A percentile compares a stretch with the other conserved stretches of the same genome.
phyloP scores from a whole-genome alignment of 2,329 filamentous ascomycete species.

The Stachybotrys echinatus region DNA sequence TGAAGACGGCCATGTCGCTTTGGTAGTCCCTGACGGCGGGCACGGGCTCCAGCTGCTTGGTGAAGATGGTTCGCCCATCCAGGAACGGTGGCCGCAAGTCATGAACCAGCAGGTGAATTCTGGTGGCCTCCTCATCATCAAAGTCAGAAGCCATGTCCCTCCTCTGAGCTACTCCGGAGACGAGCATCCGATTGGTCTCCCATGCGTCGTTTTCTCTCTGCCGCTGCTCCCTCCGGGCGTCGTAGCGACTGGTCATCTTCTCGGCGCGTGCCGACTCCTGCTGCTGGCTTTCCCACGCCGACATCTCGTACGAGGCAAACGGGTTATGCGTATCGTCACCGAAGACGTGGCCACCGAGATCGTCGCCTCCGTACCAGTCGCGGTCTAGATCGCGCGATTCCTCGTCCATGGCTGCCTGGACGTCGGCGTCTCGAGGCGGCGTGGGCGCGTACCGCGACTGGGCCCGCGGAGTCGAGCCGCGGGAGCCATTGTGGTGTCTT shows the following conservation, averaged over 20 bases:
- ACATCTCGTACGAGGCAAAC: conserved; percentile 71
- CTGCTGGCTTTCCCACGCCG: conserved; percentile 68
- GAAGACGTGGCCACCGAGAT: conserved; percentile 74
- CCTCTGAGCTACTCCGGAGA: conserved; percentile 89
- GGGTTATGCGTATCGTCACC: conserved; percentile 93
- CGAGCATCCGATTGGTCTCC: conserved; percentile 98
- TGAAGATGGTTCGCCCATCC: conserved; percentile 92
- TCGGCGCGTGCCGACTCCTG: conserved; percentile 74
- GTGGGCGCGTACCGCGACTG: conserved; percentile 37
- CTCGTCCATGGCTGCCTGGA: conserved; percentile 58
- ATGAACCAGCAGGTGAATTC: conserved; percentile 88
- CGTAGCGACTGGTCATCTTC: conserved; percentile 69
- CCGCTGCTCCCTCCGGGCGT: conserved; percentile 71
- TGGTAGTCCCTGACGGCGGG: conserved; percentile 89
- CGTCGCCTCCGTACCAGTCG: conserved; percentile 89
- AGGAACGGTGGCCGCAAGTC: conserved; percentile 91
- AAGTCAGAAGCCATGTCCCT: conserved; percentile 78
- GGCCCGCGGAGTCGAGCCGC: conserved; percentile 25
- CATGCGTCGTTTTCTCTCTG: conserved; percentile 95
- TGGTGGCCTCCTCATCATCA: conserved; percentile 83
- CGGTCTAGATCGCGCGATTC: conserved; percentile 75
- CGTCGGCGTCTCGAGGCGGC: conserved; percentile 32
- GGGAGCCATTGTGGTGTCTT: conserved; percentile 25
- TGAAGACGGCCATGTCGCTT: conserved; percentile 98
- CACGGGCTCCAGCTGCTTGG: conserved; percentile 92